Evolutionary conservation across 1,284 basidiomycete genomes (phyloP).

Genomic region (Termitomyces sp.): DNA sequence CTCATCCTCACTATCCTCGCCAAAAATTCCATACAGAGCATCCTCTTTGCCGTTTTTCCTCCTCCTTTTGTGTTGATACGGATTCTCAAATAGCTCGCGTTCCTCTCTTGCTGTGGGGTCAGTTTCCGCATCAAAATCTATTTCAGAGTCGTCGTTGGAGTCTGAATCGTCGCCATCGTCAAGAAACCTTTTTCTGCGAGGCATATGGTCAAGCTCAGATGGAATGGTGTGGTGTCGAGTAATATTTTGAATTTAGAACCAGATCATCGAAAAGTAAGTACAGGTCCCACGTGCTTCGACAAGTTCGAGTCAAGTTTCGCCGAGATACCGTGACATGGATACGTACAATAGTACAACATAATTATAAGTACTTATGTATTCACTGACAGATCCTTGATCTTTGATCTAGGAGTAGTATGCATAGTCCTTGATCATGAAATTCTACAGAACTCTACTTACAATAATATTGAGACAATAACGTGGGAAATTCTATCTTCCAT

Average conservation of each 20-base stretch:
- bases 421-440: background rate
- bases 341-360: too few species aligned
- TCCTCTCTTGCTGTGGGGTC: conserved; percentile 75
- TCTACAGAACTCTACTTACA: background rate
- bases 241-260: background rate
- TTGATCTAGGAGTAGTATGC: background rate
- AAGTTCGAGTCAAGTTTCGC: too few species aligned
- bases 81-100: conserved; percentile 74
- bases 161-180: conserved; percentile 78
- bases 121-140: conserved; percentile 41
- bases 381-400: background rate
- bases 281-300: background rate
- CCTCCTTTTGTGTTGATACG: conserved; percentile 65
- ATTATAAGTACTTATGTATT: too few species aligned
- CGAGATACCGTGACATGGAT: too few species aligned
- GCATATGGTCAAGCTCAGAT: conserved; percentile 45
- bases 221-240: background rate
- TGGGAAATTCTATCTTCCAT: background rate
- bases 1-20: conserved; percentile 65
- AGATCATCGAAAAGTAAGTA: background rate
- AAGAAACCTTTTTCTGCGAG: conserved; percentile 73
- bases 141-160: conserved; percentile 54
- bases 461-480: background rate
- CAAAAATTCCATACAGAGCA: conserved; percentile 83
- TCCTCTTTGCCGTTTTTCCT: conserved; percentile 68